phyloP scores from a whole-genome alignment of 179 eudicot genomes.

The Carnegiea gigantea region DNA sequence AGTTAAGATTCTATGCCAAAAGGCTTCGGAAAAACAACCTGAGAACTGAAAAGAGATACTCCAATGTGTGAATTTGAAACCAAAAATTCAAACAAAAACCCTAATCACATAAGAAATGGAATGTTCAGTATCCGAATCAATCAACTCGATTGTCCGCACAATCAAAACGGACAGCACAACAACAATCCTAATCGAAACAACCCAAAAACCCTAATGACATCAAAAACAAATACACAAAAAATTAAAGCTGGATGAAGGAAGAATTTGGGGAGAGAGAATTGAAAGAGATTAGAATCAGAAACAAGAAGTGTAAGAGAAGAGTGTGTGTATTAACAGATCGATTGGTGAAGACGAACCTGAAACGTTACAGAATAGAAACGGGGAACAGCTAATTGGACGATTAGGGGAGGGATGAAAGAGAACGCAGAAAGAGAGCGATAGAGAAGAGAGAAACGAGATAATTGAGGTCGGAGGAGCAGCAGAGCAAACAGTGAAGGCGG shows the following conservation, averaged over 20 bases:
- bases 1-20: not conserved
- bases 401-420: conserved; percentile 17
- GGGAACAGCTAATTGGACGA: conserved; percentile 17
- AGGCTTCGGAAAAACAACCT: not conserved
- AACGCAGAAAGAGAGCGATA: not conserved
- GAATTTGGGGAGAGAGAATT: not conserved
- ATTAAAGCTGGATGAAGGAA: not conserved
- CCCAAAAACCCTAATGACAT: conserved; percentile 27
- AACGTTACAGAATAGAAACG: conserved; percentile 20
- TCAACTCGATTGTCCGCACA: not conserved
- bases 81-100: conserved; percentile 31
- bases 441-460: conserved; percentile 8
- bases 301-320: not conserved
- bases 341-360: conserved; percentile 25
- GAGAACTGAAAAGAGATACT: not conserved
- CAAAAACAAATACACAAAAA: not conserved
- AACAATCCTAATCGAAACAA: conserved; percentile 21
- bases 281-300: not conserved
- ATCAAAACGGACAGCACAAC: conserved; percentile 9
- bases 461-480: conserved; percentile 34
- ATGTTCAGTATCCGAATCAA: conserved; percentile 9
- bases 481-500: conserved; percentile 15
- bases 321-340: conserved; percentile 17
- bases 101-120: conserved; percentile 23
- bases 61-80: not conserved